Evolutionary conservation across 495 filamentous ascomycete species (phyloP), one percentile per base, ranked within the genome.

Genomic region (Lichenothelia convexa): DNA sequence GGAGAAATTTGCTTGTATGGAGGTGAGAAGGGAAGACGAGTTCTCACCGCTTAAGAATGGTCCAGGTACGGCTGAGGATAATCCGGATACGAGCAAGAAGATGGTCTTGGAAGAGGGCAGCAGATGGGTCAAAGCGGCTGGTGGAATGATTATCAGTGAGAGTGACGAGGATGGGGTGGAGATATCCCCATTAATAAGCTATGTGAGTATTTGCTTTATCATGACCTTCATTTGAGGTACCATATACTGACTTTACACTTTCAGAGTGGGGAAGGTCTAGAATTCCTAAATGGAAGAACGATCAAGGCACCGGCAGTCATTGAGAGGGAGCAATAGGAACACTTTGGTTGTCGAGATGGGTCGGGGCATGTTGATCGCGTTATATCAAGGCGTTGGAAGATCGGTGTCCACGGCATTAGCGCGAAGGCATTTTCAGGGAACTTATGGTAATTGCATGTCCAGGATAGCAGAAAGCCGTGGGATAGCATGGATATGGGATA

Each of bases 11-110:
- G 91, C 85, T 9, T 87, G 73, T 57, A 73, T 95, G 63, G 89
- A 99, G 60, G 89, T 99, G 20, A 80, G 74, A 52, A 82, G 89
- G 21, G 85, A 94, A 61, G 89, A 99, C 39, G 89, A 99, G 60
- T 99, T 99, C 63, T 94, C 87, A 32, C 87, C 89, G 7, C 64
- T 99, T 43, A 99, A 99, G 74, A 99, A 99, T 45, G 91, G 82
- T 17, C 69, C 65, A 45, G 86, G 86, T 17, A 85, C 84, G 9
- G 79, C 80, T 15, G 77, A 94, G 61, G 89, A 99, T 55, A 82
- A 93, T 54, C 81, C 83, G 2, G 83, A 93, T 46, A 99, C 89
- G 30, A 89, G 80, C 61, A 79, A 71, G 48, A 64, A 62, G 30
- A 86, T 94, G 55, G 92, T 95, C 51, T 71, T 93, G 69, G 62